Conservation (phyloP, 176 grass and related monocot species). For the Phyllostachys edulis region DNA sequence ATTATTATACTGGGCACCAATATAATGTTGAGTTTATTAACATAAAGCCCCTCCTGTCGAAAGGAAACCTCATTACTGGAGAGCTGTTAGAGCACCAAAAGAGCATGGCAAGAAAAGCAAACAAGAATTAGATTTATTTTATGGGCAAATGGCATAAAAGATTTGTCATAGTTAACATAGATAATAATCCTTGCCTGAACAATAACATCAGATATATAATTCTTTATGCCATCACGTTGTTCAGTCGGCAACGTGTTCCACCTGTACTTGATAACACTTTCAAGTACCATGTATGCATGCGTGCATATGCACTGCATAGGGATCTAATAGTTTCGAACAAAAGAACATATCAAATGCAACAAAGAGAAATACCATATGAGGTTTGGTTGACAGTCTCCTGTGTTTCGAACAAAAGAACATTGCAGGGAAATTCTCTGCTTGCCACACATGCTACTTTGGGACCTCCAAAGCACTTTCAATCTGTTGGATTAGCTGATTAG, state of each 20-base stretch:
- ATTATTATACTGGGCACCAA: too few species aligned
- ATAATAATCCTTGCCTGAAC: slow-evolving; percentile 53
- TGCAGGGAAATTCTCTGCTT: not conserved
- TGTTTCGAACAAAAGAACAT: too few species aligned
- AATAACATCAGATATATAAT: slow-evolving; percentile 80
- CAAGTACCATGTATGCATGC: slow-evolving; percentile 51
- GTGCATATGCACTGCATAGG: not conserved
- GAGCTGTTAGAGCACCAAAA: slow-evolving; percentile 50
- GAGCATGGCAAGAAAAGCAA: too few species aligned
- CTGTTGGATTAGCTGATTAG: slow-evolving; percentile 75
- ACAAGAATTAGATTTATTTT: too few species aligned
- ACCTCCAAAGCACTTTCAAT: slow-evolving; percentile 69
- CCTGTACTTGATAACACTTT: slow-evolving; percentile 78
- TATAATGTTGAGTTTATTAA: too few species aligned
- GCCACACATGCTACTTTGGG: slow-evolving; percentile 24
- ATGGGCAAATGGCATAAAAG: not conserved
- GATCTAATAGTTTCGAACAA: not conserved
- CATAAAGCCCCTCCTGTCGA: slow-evolving; percentile 81
- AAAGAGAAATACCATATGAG: too few species aligned
- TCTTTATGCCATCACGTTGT: slow-evolving; percentile 78
- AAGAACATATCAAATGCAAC: not conserved
- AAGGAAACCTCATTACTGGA: slow-evolving; percentile 84
- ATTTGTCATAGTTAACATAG: not conserved
- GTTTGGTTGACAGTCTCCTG: too few species aligned
- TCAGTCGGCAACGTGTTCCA: slow-evolving; percentile 71